Base-by-base conservation (phyloP, 2,329 filamentous ascomycete species). In the Colletotrichum costaricense region DNA sequence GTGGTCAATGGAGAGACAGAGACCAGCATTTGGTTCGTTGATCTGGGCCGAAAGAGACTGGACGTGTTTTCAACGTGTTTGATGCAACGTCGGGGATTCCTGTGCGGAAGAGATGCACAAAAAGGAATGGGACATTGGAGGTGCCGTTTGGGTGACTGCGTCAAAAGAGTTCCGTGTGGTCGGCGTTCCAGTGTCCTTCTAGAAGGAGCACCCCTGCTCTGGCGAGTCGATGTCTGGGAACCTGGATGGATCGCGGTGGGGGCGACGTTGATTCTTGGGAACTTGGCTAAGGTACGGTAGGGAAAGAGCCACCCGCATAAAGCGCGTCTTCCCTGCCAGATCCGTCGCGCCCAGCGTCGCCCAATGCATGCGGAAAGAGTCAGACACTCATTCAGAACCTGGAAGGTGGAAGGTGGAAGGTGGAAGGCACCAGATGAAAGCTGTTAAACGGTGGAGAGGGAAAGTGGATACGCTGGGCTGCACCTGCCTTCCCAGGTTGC, bases 121-220 rank as follows among this genome's bases (percentile, higher is more conserved):
- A 12, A 49, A 64, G n/a, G 24, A 16, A 22, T 28, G 38, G 16
- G 59, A 26, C 28, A n/a, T 38, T 22, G 26, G 16, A 42, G 38
- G 38, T 42, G 38, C 38, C 38, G 38, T 42, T 7, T 42, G 38
- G 38, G 38, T 49, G 8, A 59, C 60, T 73, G 60, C 70, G 66
- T 65, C 70, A 70, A 59, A 35, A 26, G 59, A 22, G 59, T 65
- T 69, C 70, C 66, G 66, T 73, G 58, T 65, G 70, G 66, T n/a
- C 16, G 59, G 60, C 38, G 35, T 71, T 73, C 66, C 67, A 70
- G 55, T 49, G 35, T 8, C 24, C 57, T 73, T 73, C 71, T 73
- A 73, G 67, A 73, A 73, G 67, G 71, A 57, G n/a, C n/a, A 66
- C 59, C 71, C 67, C 67, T 62, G 70, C n/a, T 62, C 22, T 46